Evolutionary conservation across 2,329 filamentous ascomycete genomes (phyloP).

Genomic region (Cyphellophora attinorum): DNA sequence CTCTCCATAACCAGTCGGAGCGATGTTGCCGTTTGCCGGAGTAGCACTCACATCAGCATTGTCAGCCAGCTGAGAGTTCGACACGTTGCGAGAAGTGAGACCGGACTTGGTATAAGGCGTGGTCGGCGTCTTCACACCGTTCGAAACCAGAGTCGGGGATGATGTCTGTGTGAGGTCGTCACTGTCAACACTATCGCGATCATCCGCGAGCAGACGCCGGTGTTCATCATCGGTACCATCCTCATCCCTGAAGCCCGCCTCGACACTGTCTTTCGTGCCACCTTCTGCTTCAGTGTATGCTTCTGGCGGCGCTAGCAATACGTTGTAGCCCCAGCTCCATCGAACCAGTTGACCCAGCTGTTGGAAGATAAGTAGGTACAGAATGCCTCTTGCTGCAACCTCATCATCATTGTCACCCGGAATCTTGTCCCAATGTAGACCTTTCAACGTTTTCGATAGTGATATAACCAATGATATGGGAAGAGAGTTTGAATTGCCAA

Average conservation of each 20-base stretch:
- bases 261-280: slow-evolving; percentile 26
- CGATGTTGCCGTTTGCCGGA: slow-evolving; percentile 39
- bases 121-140: slow-evolving; percentile 16
- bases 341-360: slow-evolving; percentile 89
- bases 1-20: slow-evolving; percentile 27
- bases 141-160: slow-evolving; percentile 14
- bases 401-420: slow-evolving; percentile 91
- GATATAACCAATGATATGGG: slow-evolving; percentile 94
- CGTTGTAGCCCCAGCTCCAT: slow-evolving; percentile 97
- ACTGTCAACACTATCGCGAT: slow-evolving; percentile 10
- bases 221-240: slow-evolving; percentile 24
- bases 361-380: slow-evolving; percentile 95
- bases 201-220: slow-evolving; percentile 10
- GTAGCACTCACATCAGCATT: slow-evolving; percentile 26
- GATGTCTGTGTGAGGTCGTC: slow-evolving; percentile 16
- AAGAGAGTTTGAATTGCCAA: slow-evolving; percentile 96
- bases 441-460: slow-evolving; percentile 80
- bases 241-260: slow-evolving; percentile 31
- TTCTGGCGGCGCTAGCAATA: slow-evolving; percentile 78
- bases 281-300: slow-evolving; percentile 35
- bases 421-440: slow-evolving; percentile 86
- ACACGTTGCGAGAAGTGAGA: slow-evolving; percentile 2
- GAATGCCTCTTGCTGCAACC: slow-evolving; percentile 82
- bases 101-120: slow-evolving; percentile 10
- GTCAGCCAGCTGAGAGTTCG: neutral